Evolutionary conservation across 2,329 filamentous ascomycete genomes (phyloP), one percentile per base, ranked within the genome.

Genomic region (Alternaria sp.): DNA sequence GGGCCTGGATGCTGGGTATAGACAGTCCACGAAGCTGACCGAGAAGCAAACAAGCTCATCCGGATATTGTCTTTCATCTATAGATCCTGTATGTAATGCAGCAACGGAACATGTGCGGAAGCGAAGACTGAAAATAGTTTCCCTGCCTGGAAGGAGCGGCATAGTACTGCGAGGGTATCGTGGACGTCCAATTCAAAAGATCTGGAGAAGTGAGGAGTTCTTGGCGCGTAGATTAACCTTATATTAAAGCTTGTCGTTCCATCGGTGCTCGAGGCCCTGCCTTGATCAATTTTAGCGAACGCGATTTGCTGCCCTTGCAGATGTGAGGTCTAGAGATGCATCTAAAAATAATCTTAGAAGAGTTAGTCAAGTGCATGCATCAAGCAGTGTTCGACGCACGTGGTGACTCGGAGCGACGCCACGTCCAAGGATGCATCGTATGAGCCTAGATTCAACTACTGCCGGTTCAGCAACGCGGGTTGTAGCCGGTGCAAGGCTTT

Each of bases 241-340:
- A 77, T 73, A 76, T 79, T 79, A 79, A 79, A 76, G 77, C 77
- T 77, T 80, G 75, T 78, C 74, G 69, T 50, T 73, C 61, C 63
- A 71, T 68, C 63, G 61, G 66, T 54, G 65, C 70, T 61, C 63
- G 62, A 64, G 63, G 61, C 62, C 70, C 67, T 68, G 70, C 62
- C 57, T 57, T 58, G 69, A 74, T 73, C 61, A 70, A 71, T 56
- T 26, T 74, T 72, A 71, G 72, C 73, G 69, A 73, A 65, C 65
- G 70, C 55, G 61, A 57, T 61, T 47, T 67, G 40, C 72, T 76
- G 75, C 74, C 75, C 73, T 73, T 71, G 74, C 69, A 68, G 59
- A 68, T 63, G 61, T 57, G 47, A 61, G 62, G 67, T 73, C 64
- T 72, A 61, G 51, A 68, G 51, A 45, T 46, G 44, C 23, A 23